phyloP scores from a whole-genome alignment of 129 eudicot species.

The Arctium minus region DNA sequence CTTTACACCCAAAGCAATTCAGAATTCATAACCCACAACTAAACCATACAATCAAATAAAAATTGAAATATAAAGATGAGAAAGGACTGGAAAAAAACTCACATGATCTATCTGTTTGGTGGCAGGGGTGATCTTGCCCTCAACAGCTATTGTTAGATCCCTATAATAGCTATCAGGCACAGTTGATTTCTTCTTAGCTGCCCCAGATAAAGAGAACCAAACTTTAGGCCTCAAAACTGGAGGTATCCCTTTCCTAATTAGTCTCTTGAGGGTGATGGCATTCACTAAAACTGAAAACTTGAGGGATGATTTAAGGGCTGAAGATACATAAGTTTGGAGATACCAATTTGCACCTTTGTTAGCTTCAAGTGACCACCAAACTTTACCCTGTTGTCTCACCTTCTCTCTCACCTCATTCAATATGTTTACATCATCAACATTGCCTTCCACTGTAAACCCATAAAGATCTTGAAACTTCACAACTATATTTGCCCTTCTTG shows the following conservation, averaged over 20 bases:
- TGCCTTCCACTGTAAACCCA: slow-evolving; percentile 91
- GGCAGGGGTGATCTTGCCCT: slow-evolving; percentile 75
- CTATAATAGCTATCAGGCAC: slow-evolving; percentile 84
- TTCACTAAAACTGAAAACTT: slow-evolving; percentile 69
- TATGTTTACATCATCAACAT: slow-evolving; percentile 95
- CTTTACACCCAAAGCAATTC: background rate
- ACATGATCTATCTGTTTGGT: slow-evolving; percentile 96
- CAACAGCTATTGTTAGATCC: slow-evolving; percentile 72
- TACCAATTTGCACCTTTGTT: slow-evolving; percentile 89
- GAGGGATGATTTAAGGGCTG: slow-evolving; percentile 60
- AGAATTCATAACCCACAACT: background rate
- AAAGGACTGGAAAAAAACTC: slow-evolving; percentile 18
- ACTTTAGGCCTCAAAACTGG: slow-evolving; percentile 82
- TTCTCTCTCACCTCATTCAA: slow-evolving; percentile 94
- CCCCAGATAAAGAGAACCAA: slow-evolving; percentile 90
- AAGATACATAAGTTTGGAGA: slow-evolving; percentile 39
- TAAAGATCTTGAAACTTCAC: slow-evolving; percentile 93
- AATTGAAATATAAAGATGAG: background rate
- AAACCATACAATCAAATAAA: background rate
- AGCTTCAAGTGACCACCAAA: slow-evolving; percentile 95
- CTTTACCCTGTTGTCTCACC: slow-evolving; percentile 77
- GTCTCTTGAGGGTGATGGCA: slow-evolving; percentile 70
- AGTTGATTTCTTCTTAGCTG: slow-evolving; percentile 96
- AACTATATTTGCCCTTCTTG: slow-evolving; percentile 88
- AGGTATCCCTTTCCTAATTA: slow-evolving; percentile 83